phyloP scores from a whole-genome alignment of 208 protist genomes.

The Trypanosoma cruzi region DNA sequence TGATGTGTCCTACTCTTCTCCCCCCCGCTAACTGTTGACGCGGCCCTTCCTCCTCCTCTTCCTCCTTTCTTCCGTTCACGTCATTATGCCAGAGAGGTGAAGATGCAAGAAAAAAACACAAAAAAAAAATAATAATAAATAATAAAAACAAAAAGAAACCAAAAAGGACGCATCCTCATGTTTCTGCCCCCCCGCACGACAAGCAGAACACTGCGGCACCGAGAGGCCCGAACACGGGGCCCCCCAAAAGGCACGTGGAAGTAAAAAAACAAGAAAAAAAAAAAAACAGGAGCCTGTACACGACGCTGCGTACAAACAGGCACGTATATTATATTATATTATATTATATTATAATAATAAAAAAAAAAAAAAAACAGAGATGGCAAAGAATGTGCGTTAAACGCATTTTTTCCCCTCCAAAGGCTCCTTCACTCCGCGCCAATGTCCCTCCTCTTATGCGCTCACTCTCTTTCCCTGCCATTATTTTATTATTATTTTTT shows the following conservation, averaged over 20 bases:
- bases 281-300: background rate
- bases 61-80: background rate
- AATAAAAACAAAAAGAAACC: no score
- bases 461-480: no score
- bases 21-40: background rate
- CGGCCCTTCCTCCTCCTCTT: background rate
- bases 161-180: background rate
- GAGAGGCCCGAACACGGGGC: no score
- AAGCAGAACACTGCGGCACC: background rate
- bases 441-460: no score
- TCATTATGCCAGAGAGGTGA: no score
- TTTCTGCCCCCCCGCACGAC: background rate
- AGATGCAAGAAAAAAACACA: no score
- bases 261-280: background rate
- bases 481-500: no score
- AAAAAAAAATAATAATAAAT: no score
- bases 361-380: background rate
- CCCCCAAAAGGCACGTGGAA: background rate
- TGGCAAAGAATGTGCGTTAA: background rate
- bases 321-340: constrained; percentile 7
- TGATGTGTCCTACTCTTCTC: background rate
- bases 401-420: background rate
- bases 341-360: background rate
- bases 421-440: no score
- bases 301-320: background rate